Base-by-base conservation (phyloP, 495 filamentous ascomycete genomes). In the Daldinia childiae region DNA sequence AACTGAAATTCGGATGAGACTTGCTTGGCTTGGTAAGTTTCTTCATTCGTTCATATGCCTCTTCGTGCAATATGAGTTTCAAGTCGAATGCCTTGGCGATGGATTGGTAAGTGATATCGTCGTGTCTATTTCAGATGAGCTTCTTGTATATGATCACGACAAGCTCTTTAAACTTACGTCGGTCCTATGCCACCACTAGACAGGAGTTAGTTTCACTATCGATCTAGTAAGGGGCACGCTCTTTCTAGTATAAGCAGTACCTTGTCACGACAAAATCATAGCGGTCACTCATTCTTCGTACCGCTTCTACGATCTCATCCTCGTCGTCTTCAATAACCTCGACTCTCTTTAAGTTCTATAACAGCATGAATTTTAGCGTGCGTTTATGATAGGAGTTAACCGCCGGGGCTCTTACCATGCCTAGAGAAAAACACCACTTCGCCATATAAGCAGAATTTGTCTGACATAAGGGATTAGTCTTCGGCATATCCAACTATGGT, bases 61-160 rank as follows among this genome's bases (percentile, higher is more conserved):
- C 85, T 36, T 91, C 69, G 82, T 99, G 93, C 15, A 97, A 84
- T 63, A 88, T 84, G 0, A 98, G 84, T 11, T 90, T 87, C 2
- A 97, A 84, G 39, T 80, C 78, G 78, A 97, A 99, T 24, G 94
- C 95, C 69, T 93, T 92, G 43, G 93, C 95, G 74, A 99, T 94
- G 24, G 94, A 94, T 74, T 89, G 81, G 84, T 99, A 99, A 39
- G 95, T 98, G 69, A 99, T 98, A 76, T 99, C 95, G 76, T 99
- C 95, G 81, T 98, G 95, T 61, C 91, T 95, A 69, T 57, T 57
- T n/a, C 30, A 3, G n/a, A 66, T 76, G 48, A 75, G 76, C 54
- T 30, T 69, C n/a, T 24, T 36, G 21, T 30, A 54, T 9, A 60
- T 9, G 36, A 43, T 29, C 21, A 34, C 17, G 30, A n/a, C 32